Conservation (phyloP, 2,329 filamentous ascomycete species). For the Zasmidium cellare region DNA sequence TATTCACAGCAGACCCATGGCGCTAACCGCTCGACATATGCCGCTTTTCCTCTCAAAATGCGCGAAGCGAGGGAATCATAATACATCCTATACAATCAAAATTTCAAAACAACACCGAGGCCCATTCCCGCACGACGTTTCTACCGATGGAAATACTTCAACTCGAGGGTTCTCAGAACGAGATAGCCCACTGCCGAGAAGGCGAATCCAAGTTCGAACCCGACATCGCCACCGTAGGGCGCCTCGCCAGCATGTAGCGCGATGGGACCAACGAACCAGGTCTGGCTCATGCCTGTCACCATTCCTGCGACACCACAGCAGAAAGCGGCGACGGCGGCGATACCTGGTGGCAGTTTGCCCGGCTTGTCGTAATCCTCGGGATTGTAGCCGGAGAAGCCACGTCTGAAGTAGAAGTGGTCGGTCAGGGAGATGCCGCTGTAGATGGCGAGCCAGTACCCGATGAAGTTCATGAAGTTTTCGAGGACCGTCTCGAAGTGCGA, state of each 20-base stretch:
- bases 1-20: no score
- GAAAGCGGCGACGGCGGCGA: slow-evolving; percentile 65
- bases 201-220: slow-evolving; percentile 66
- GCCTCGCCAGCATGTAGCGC: slow-evolving; percentile 57
- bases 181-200: slow-evolving; percentile 58
- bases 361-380: slow-evolving; percentile 60
- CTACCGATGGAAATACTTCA: slow-evolving; percentile 38
- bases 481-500: slow-evolving; percentile 63
- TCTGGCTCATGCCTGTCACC: slow-evolving; percentile 68
- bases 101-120: background rate
- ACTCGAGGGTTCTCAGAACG: slow-evolving; percentile 51
- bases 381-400: slow-evolving; percentile 61
- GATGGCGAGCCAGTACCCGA: slow-evolving; percentile 72
- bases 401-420: slow-evolving; percentile 69
- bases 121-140: background rate
- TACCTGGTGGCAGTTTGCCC: slow-evolving; percentile 59
- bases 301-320: slow-evolving; percentile 65
- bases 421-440: slow-evolving; percentile 66
- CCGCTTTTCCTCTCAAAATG: background rate
- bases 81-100: background rate
- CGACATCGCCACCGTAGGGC: slow-evolving; percentile 58
- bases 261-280: slow-evolving; percentile 69
- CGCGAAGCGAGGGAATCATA: background rate
- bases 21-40: no score
- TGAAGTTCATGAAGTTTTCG: slow-evolving; percentile 65